Conservation (phyloP, 805 yeast genomes). For the Candida wancherniae region DNA sequence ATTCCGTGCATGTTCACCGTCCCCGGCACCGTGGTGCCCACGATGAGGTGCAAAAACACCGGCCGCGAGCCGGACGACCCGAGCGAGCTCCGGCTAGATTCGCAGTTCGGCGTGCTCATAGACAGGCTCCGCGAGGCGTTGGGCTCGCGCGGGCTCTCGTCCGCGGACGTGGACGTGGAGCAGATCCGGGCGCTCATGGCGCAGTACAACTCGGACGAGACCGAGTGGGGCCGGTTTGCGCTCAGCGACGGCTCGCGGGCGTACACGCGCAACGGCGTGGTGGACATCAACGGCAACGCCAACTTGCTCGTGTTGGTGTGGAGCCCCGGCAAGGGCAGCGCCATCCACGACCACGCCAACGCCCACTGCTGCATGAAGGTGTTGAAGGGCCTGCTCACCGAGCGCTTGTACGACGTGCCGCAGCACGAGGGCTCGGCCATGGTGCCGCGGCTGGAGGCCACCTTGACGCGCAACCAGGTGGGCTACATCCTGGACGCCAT, state of each 20-base stretch:
- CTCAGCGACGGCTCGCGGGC: constrained; percentile 44
- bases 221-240: constrained; percentile 59
- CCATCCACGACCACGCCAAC: constrained; percentile 70
- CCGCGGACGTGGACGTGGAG: constrained; percentile 50
- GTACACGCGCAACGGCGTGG: constrained; percentile 69
- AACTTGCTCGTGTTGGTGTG: constrained; percentile 64
- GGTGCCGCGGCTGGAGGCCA: constrained; percentile 22
- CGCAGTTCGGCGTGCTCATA: constrained; percentile 23
- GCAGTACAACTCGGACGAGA: constrained; percentile 41
- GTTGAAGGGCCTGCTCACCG: constrained; percentile 53
- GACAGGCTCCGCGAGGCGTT: constrained; percentile 22
- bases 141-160: constrained; percentile 32
- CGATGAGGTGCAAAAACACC: constrained; percentile 8
- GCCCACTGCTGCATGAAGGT: constrained; percentile 77
- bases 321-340: constrained; percentile 61
- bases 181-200: constrained; percentile 43
- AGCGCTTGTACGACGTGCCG: constrained; percentile 53
- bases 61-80: constrained; percentile 3
- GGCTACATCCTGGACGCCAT: constrained; percentile 62
- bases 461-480: constrained; percentile 40
- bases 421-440: constrained; percentile 22
- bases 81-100: constrained; percentile 14
- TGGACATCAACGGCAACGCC: constrained; percentile 66
- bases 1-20: constrained; percentile 7
- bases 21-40: constrained; percentile 6